Evolutionary conservation across 805 yeast genomes (phyloP), one percentile per base, ranked within the genome.

Genomic region (Maudiozyma pseudohumilis): DNA sequence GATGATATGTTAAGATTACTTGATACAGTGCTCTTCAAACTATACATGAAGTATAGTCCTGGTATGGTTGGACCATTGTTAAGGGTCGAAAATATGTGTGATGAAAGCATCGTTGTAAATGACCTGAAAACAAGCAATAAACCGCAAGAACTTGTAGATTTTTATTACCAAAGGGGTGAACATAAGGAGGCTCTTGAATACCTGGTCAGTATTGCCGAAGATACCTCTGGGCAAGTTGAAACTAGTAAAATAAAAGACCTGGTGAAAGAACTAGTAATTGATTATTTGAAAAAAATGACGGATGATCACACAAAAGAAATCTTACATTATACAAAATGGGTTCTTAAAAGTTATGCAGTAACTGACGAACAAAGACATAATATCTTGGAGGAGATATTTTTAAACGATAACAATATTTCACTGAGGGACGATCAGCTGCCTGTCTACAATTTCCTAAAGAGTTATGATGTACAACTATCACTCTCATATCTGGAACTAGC

Each of bases 51-150:
- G n/a, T 73, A 74, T 22, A 74, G 75, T 38, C 82, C 84, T 0
- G 70, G 80, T 43, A 66, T 89, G 54, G 70, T 89, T 11, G 95
- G 89, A 0, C 92, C 97, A 0, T 70, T 89, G 16, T 66, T 89
- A 5, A 66, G 97, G 34, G 69, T 86, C 2, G 72, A 74, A 20
- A 92, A 88, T 55, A 65, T 68, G 46, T 86, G 96, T 61, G 78
- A 80, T 48, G 69, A 79, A 4, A 63, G 65, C 2, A 66, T 74
- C 2, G 94, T 85, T 2, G 72, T 74, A 34, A 56, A 60, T 9
- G 68, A 72, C 35, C 67, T 86, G 21, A 55, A 68, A 9, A 52
- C 60, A 4, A 62, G 68, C 6, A 61, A 65, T 3, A 69, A 74
- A 51, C 72, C 73, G 47, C 70, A 71, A 23, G 96, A 86, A 48